A percentile compares a stretch with the other conserved stretches of the same genome.
These are phyloP conservation scores for Geum urbanum DNA, from an alignment of 306 rosid genomes.

Conservation along the genomic window DNA sequence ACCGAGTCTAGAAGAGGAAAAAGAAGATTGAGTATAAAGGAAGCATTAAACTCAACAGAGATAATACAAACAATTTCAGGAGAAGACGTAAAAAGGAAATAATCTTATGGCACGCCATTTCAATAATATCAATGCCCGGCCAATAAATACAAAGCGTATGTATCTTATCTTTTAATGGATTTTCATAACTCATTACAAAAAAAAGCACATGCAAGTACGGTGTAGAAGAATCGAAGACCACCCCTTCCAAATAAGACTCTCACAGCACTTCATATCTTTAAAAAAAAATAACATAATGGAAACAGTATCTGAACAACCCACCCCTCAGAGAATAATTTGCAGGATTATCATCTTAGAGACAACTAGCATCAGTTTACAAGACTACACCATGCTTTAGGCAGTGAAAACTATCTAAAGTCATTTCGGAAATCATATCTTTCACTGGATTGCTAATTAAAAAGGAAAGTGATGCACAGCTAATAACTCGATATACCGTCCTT, in stretches of 20 bases:
- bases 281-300: not conserved
- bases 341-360: not conserved
- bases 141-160: not conserved
- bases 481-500: not conserved
- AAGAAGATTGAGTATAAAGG: constrained; percentile 7
- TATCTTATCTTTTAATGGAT: not conserved
- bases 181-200: not conserved
- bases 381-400: not conserved
- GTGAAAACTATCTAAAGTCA: not conserved
- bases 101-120: constrained; percentile 13
- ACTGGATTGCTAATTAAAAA: not conserved
- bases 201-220: not conserved
- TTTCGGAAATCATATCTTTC: not conserved
- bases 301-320: not conserved
- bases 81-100: not conserved
- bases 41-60: not conserved
- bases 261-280: not conserved
- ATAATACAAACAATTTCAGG: constrained; percentile 1
- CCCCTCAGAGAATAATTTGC: not conserved
- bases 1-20: constrained; percentile 54
- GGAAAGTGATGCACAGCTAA: not conserved
- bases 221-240: too few species aligned
- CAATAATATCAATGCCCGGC: not conserved
- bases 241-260: not conserved
- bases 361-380: not conserved